phyloP scores from a whole-genome alignment of 768 basidiomycete genomes.

The Auriscalpium orientale region DNA sequence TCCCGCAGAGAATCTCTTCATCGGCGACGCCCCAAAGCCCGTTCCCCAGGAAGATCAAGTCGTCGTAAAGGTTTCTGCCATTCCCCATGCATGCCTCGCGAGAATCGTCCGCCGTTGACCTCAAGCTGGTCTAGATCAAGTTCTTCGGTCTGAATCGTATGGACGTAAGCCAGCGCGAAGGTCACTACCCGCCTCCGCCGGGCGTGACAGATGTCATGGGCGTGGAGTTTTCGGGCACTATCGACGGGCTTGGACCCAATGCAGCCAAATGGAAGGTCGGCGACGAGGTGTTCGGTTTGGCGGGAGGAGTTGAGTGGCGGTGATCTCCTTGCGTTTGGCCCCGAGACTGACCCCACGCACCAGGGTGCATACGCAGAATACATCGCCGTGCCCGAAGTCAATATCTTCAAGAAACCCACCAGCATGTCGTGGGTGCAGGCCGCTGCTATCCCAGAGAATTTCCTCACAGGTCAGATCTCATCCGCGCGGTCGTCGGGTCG shows the following conservation, averaged over 20 bases:
- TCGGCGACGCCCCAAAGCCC: slow-evolving; percentile 67
- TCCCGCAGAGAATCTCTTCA: slow-evolving; percentile 66
- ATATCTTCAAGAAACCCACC: slow-evolving; percentile 67
- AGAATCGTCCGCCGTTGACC: not conserved
- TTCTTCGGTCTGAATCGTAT: slow-evolving; percentile 87
- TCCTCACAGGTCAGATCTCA: slow-evolving; percentile 61
- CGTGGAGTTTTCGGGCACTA: slow-evolving; percentile 78
- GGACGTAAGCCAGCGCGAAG: slow-evolving; percentile 71
- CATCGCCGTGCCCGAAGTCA: slow-evolving; percentile 55
- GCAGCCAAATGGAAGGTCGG: slow-evolving; percentile 39
- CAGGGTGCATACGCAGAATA: slow-evolving; percentile 92
- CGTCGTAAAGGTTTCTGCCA: slow-evolving; percentile 57
- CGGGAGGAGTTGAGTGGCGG: slow-evolving; percentile 56
- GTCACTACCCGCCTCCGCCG: slow-evolving; percentile 71
- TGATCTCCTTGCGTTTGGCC: not conserved
- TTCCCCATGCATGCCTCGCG: not conserved
- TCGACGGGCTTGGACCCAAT: slow-evolving; percentile 31
- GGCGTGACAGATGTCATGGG: slow-evolving; percentile 71
- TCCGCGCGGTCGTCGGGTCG: not conserved
- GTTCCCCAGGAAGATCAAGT: slow-evolving; percentile 50
- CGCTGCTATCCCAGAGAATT: slow-evolving; percentile 83
- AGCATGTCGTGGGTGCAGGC: slow-evolving; percentile 78
- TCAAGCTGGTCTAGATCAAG: slow-evolving; percentile 41
- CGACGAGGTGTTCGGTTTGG: slow-evolving; percentile 83
- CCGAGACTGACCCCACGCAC: not conserved